Base-by-base conservation (phyloP, 2,329 filamentous ascomycete genomes). In the Harringtonia lauricola region DNA sequence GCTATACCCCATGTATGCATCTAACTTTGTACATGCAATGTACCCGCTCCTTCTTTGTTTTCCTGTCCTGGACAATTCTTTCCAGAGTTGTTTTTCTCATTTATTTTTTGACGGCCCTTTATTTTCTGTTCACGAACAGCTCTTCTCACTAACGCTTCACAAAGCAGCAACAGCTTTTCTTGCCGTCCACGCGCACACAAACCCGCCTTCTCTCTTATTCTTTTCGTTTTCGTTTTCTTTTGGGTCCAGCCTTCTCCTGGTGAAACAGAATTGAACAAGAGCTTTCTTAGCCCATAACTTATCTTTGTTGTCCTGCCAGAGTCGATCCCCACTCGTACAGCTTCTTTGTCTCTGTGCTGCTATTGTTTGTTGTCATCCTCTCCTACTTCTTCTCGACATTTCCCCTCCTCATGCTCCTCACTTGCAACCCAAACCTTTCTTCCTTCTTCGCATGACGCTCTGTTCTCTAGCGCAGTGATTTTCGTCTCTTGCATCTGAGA, bases 181-280 rank as follows among this genome's bases (percentile, higher is more conserved):
- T 29, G 7, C n/a, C 24, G 12, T 36, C 29, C 33, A 22, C n/a
- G 24, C 8, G n/a, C n/a, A n/a, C n/a, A n/a, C n/a, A n/a, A n/a
- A n/a, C n/a, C 18, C 19, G 29, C 41, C 26, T 47, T 43, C 35
- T 41, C 24, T 43, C 33, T 42, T 45, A 29, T 44, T 21, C 26
- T 9, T 15, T 35, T 30, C 26, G 26, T 21, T 31, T 22, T 28
- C 17, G 26, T 37, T 18, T 31, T 41, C 28, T 46, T 45, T 41
- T 41, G 43, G 29, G 33, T 45, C 40, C 39, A 31, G 24, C 41
- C 41, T 47, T 44, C 39, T 44, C 14, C 33, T 31, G 18, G 35
- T 30, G 14, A 12, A 17, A n/a, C 34, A 13, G 34, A 26, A 7
- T 26, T 26, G 24, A 26, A 26, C 22, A 8, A 31, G 34, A 17